Evolutionary conservation across 139 green algal genomes (phyloP).

Genomic region (Chloropicon primus): DNA sequence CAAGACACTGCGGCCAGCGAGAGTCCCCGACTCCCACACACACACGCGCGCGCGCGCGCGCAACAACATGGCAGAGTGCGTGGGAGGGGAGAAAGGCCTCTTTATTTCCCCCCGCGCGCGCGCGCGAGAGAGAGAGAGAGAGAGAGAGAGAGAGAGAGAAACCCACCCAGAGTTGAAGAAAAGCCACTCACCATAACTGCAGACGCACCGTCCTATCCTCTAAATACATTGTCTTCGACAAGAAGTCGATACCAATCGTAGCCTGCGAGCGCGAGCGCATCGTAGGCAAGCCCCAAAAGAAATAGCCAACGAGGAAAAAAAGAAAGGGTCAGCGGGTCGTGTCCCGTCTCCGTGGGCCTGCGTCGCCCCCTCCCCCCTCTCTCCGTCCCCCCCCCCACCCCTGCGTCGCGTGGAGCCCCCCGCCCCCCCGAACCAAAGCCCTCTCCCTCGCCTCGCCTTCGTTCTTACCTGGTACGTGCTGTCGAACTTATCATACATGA

Average conservation of each 20-base stretch:
- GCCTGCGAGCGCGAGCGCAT: constrained; percentile 40
- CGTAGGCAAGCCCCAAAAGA: not conserved
- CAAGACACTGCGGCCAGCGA: not conserved
- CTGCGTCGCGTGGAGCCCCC: too few species aligned
- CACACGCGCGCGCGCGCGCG: not conserved
- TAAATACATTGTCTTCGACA: constrained; percentile 99
- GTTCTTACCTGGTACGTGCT: constrained; percentile 84
- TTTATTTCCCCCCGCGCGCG: not conserved
- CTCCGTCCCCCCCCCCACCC: too few species aligned
- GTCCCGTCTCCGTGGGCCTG: not conserved
- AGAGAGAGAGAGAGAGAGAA: not conserved
- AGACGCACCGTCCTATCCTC: constrained; percentile 95
- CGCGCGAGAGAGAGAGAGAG: not conserved
- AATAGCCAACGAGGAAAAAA: not conserved
- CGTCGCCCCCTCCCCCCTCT: too few species aligned
- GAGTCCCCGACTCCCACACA: not conserved
- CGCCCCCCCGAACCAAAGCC: too few species aligned
- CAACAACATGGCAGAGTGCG: not conserved
- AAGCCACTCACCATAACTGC: constrained; percentile 78
- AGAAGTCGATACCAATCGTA: constrained; percentile 98
- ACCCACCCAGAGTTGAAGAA: not conserved
- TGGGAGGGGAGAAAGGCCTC: not conserved
- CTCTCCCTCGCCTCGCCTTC: not conserved
- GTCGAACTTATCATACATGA: constrained; percentile 99
- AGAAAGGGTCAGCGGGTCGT: not conserved